These are phyloP conservation scores for Hypoxylon rickii DNA, from an alignment of 495 filamentous ascomycete species.

Conservation along the genomic window DNA sequence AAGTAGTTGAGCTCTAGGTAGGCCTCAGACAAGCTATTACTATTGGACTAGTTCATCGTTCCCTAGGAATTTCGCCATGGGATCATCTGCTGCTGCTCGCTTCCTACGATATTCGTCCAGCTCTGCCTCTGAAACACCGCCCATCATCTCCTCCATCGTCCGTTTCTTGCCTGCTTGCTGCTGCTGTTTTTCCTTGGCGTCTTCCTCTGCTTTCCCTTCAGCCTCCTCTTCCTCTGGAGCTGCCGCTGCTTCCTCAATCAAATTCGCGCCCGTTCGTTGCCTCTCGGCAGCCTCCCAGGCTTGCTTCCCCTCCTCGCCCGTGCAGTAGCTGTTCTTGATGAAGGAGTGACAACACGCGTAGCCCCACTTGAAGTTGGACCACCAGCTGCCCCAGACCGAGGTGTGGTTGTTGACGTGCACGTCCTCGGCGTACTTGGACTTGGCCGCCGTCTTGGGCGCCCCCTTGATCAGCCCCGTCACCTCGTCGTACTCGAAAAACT, in stretches of 20 bases:
- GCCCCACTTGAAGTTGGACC: constrained; percentile 94
- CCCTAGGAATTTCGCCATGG: constrained; percentile 77
- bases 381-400: constrained; percentile 96
- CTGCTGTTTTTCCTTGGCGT: constrained; percentile 27
- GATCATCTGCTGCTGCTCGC: constrained; percentile 71
- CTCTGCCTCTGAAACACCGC: constrained; percentile 79
- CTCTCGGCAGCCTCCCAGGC: constrained; percentile 71
- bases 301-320: constrained; percentile 79
- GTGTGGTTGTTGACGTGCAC: constrained; percentile 88
- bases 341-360: constrained; percentile 93
- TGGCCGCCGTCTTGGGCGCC: constrained; percentile 70
- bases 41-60: constrained; percentile 41
- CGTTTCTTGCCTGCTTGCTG: constrained; percentile 61
- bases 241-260: constrained; percentile 37
- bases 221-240: constrained; percentile 32
- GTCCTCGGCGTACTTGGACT: constrained; percentile 91
- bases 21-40: not conserved
- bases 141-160: constrained; percentile 72
- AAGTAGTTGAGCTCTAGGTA: not conserved
- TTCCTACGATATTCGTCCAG: constrained; percentile 81
- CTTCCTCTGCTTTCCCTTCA: constrained; percentile 39
- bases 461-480: constrained; percentile 81
- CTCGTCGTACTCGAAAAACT: constrained; percentile 95
- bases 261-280: constrained; percentile 55
- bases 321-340: constrained; percentile 96